Percentiles rank a stretch among this genome's conserved stretches.
phyloP scores from a whole-genome alignment of 2,329 filamentous ascomycete genomes.

The Capronia americana region DNA sequence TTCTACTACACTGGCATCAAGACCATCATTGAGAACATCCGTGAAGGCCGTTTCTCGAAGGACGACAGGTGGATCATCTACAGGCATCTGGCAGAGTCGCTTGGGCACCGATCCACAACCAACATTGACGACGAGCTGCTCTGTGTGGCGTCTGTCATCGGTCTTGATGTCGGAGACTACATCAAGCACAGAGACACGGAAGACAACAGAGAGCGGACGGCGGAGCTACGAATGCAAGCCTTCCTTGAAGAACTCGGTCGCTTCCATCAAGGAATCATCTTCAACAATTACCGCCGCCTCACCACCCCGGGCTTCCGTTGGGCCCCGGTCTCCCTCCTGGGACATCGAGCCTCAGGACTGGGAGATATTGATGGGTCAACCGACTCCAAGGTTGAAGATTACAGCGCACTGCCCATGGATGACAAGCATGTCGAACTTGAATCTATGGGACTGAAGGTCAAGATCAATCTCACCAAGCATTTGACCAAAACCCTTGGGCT shows the following conservation, averaged over 20 bases:
- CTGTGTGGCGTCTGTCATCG: conserved; percentile 2
- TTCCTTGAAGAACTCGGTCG: conserved; percentile 3
- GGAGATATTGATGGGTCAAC: conserved; percentile 4
- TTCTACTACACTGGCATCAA: conserved; percentile 7
- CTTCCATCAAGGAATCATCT: conserved; percentile 7
- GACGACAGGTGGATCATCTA: conserved; percentile 6
- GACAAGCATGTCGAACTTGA: conserved; percentile 5
- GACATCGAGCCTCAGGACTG: background rate
- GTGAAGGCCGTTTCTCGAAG: background rate
- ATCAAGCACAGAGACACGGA: background rate
- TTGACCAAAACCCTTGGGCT: conserved; percentile 5
- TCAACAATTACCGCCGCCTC: conserved; percentile 6
- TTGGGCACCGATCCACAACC: conserved; percentile 4
- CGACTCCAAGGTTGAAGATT: conserved; percentile 7
- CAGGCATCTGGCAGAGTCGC: background rate
- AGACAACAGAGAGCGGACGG: conserved; percentile 2
- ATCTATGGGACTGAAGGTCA: conserved; percentile 2
- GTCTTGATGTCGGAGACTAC: conserved; percentile 1
- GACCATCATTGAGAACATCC: conserved; percentile 7
- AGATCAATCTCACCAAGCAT: conserved; percentile 8
- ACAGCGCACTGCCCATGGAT: conserved; percentile 2
- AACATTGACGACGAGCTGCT: conserved; percentile 5
- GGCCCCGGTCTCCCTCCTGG: background rate
- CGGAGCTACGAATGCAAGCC: conserved; percentile 8
- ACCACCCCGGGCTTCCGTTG: background rate